A percentile compares a stretch with the other conserved stretches of the same genome.
Evolutionary conservation across 371 early-diverging fungal species (phyloP).

Genomic region (Apophysomyces ossiformis): DNA sequence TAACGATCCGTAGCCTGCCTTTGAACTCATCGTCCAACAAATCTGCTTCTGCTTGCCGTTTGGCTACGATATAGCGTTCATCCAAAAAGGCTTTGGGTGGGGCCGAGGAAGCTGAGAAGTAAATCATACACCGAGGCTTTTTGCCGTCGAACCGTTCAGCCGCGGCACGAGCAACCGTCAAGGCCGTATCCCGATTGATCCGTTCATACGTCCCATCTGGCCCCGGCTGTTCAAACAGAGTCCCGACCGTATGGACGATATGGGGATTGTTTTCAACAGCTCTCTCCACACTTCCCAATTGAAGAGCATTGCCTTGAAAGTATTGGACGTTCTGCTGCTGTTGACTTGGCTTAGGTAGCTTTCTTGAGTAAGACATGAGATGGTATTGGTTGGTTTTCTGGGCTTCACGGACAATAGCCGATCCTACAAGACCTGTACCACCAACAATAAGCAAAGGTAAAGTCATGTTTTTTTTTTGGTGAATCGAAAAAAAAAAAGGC

Average conservation of each 20-base stretch:
- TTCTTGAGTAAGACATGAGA: slow-evolving; percentile 24
- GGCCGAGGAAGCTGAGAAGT: slow-evolving; percentile 31
- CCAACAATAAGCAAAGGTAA: slow-evolving; percentile 25
- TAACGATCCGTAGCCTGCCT: slow-evolving; percentile 25
- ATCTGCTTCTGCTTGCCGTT: slow-evolving; percentile 32
- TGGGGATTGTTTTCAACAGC: slow-evolving; percentile 22
- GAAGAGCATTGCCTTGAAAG: slow-evolving; percentile 30
- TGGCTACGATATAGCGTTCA: slow-evolving; percentile 26
- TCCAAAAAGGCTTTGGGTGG: slow-evolving; percentile 30
- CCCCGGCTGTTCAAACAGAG: slow-evolving; percentile 25
- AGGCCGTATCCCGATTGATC: slow-evolving; percentile 30
- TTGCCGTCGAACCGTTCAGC: slow-evolving; percentile 21
- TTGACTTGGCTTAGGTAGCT: neutral
- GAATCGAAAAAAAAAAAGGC: no score
- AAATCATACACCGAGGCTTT: slow-evolving; percentile 25
- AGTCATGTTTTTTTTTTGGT: no score
- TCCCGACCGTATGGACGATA: slow-evolving; percentile 35
- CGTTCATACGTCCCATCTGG: slow-evolving; percentile 30
- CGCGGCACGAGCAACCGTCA: slow-evolving; percentile 29
- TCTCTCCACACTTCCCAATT: slow-evolving; percentile 9
- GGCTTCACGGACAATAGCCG: slow-evolving; percentile 22
- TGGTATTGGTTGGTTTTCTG: slow-evolving; percentile 13
- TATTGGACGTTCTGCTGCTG: slow-evolving; percentile 13
- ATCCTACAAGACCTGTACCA: slow-evolving; percentile 25
- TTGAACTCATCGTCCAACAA: slow-evolving; percentile 24